Base-by-base conservation (phyloP, 1,139 yeast species). In the Eremothecium gossypii region DNA sequence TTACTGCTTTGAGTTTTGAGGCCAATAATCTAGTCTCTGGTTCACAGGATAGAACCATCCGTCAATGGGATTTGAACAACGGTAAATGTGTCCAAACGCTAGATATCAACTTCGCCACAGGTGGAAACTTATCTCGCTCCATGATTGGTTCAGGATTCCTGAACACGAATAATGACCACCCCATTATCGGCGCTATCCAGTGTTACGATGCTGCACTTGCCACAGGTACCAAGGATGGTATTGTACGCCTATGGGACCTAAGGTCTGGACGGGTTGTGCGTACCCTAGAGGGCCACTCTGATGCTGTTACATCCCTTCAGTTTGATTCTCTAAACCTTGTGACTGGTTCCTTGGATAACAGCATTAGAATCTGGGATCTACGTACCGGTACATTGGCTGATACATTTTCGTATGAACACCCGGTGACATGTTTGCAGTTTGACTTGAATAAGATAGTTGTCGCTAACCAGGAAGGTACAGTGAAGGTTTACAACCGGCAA, bases 11-110 rank as follows among this genome's bases (percentile, higher is more conserved):
- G 39, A 71, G 77, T 51, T 73, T 75, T 35, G 70, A 69, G 33
- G 87, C 84, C 47, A 71, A 72, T 36, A 63, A 68, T 39, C 76
- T 87, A 32, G 58, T 91, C 5, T 81, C 93, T 34, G 98, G 96
- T 0, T 76, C 93, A 5, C 91, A 97, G 95, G 98, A 91, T 65
- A 80, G 77, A 58, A 68, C 75, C 6, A 71, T 83, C 3, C 66
- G 80, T 20, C 76, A 81, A 51, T 89, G 97, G 96, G 98, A 91
- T 63, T 66, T 93, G 41, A 73, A 83, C 49, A 75, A 83, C 0
- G 96, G 97, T 2, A 68, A 70, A 36, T 65, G 73, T 27, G 57
- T 70, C 2, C 54, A 61, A 36, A 55, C 60, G 1, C 46, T 61
- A n/a, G 64, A 61, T 42, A 36, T 61, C 13, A 55, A 54, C 36